Base-by-base conservation (phyloP, 2,329 filamentous ascomycete genomes). In the Diaporthe citri region DNA sequence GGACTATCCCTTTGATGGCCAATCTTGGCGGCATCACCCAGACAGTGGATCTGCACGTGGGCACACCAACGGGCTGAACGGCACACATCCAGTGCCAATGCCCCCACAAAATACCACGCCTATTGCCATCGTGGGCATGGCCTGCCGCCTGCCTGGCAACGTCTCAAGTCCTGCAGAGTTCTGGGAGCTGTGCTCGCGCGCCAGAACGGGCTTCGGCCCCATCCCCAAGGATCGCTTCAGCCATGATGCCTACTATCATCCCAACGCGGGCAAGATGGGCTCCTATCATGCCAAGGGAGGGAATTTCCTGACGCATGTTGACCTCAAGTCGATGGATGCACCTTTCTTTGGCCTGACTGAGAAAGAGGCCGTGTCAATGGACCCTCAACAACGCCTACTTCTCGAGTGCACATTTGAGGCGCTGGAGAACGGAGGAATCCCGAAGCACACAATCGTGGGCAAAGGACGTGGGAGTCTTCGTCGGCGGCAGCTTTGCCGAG, bases 321-420 rank as follows among this genome's bases (percentile, higher is more conserved):
- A 87, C 36, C 82, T 83, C 10, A 81, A 82, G 4, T 89, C 64
- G 28, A 69, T 90, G 73, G 88, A 90, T 69, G 87, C 88, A 0
- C 85, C 86, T 0, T 90, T 90, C 78, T 90, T 90, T 78, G 85
- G 85, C 59, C 81, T 89, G n/a, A 88, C 87, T 0, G 83, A 86
- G 76, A 86, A 87, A 76, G 87, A 89, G 79, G 88, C 86, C 39
- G 82, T 83, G 17, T 86, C 87, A 0, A 88, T 90, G 86, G 88
- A 90, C 66, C 89, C 89, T 0, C 88, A 90, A 75, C 88, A 90
- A 74, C 84, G 89, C 1, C 81, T 89, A 28, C 82, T 89, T 10
- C 82, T 90, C 2, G 88, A 90, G 78, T 88, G 86, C 75, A 86
- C 87, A 0, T 90, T 88, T 75, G 88, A 90, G 78, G 87, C 88